Evolutionary conservation across 495 filamentous ascomycete species (phyloP).

Genomic region (Podospora tetraspora): DNA sequence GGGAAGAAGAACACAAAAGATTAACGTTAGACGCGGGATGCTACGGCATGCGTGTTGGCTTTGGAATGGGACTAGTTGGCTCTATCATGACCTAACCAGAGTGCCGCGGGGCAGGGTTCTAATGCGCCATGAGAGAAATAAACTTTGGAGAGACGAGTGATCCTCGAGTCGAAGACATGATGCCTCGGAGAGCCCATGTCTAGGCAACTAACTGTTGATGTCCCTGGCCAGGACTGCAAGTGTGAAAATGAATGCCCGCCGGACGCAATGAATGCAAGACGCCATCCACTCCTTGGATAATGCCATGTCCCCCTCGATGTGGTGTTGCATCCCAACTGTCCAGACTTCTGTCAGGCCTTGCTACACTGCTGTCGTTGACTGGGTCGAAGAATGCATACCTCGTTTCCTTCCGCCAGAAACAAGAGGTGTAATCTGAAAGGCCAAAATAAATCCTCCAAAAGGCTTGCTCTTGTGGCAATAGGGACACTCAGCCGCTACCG

Average conservation of each 20-base stretch:
- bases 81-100: neutral
- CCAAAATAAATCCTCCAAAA: neutral
- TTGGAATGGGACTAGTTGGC: neutral
- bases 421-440: neutral
- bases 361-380: neutral
- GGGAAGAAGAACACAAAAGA: neutral
- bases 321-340: neutral
- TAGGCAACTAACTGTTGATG: neutral
- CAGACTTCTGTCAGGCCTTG: neutral
- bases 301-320: neutral
- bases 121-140: neutral
- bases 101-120: slow-evolving; percentile 6
- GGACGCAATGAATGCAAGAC: neutral
- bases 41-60: neutral
- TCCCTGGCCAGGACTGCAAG: neutral
- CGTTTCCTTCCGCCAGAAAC: neutral
- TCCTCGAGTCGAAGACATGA: neutral
- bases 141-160: neutral
- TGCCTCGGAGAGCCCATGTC: neutral
- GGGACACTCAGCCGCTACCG: neutral
- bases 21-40: too few relatives aligned
- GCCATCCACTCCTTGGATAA: neutral
- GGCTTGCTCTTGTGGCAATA: neutral
- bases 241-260: neutral
- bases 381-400: neutral